These are phyloP conservation scores for Rhizopus microsporus DNA, from an alignment of 371 early-diverging fungal species.

Conservation along the genomic window DNA sequence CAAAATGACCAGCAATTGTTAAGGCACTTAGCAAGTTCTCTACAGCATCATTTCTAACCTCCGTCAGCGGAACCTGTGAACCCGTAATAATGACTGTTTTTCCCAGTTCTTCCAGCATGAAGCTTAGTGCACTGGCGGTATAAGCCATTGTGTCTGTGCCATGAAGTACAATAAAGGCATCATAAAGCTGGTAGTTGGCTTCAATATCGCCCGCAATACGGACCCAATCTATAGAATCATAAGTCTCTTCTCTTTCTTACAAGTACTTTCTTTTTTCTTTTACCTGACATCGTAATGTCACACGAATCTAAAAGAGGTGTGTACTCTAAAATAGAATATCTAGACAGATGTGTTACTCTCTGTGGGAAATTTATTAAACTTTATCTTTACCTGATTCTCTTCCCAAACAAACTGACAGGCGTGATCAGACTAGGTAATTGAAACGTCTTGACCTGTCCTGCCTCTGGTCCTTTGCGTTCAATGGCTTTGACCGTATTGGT, in stretches of 20 bases:
- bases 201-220: slow-evolving; percentile 95
- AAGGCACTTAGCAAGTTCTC: slow-evolving; percentile 93
- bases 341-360: slow-evolving; percentile 8
- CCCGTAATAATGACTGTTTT: slow-evolving; percentile 98
- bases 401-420: slow-evolving; percentile 88
- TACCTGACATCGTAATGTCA: slow-evolving; percentile 90
- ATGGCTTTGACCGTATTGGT: slow-evolving; percentile 40
- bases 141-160: slow-evolving; percentile 96
- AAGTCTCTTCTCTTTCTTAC: not conserved
- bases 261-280: slow-evolving; percentile 1
- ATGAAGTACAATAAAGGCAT: slow-evolving; percentile 93
- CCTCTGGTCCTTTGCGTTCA: slow-evolving; percentile 17
- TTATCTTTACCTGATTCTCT: slow-evolving; percentile 72
- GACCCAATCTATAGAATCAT: slow-evolving; percentile 79
- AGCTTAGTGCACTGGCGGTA: slow-evolving; percentile 92
- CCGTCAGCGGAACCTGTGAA: slow-evolving; percentile 93
- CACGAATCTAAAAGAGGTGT: slow-evolving; percentile 92
- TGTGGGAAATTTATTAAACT: slow-evolving; percentile 4
- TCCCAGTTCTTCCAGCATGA: slow-evolving; percentile 94
- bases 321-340: slow-evolving; percentile 92
- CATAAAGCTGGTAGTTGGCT: slow-evolving; percentile 87
- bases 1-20: slow-evolving; percentile 94
- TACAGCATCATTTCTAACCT: slow-evolving; percentile 96
- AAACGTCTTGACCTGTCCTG: slow-evolving; percentile 17
- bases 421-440: slow-evolving; percentile 81